phyloP scores from a whole-genome alignment of 108 stramenopile species.

The Epithemia pelagica region DNA sequence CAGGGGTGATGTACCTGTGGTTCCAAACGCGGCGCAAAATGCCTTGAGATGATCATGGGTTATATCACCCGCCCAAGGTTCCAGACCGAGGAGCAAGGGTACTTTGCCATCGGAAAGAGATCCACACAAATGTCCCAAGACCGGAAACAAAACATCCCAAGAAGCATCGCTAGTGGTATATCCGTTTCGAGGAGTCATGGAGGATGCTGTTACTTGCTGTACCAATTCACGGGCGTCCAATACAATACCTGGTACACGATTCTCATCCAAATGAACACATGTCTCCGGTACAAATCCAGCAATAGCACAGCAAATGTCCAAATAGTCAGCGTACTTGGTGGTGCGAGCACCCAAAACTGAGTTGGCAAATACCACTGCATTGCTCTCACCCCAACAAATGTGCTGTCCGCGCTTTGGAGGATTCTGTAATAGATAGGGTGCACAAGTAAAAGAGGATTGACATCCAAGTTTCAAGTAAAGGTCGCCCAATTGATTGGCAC shows the following conservation, averaged over 20 bases:
- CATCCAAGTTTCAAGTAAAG: constrained; percentile 68
- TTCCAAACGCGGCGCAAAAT: constrained; percentile 82
- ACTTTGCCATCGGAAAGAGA: constrained; percentile 63
- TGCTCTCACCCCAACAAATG: constrained; percentile 74
- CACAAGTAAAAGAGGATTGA: constrained; percentile 68
- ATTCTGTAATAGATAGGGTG: constrained; percentile 60
- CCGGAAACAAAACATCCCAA: constrained; percentile 55
- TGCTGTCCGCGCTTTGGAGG: constrained; percentile 35
- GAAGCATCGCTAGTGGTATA: constrained; percentile 11
- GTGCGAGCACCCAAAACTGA: constrained; percentile 72
- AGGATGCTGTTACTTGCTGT: constrained; percentile 10
- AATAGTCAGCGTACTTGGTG: constrained; percentile 83
- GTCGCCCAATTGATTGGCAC: constrained; percentile 56
- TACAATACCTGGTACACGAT: constrained; percentile 43
- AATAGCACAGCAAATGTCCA: constrained; percentile 77
- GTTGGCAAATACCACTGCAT: constrained; percentile 82
- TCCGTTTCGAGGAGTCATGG: background rate
- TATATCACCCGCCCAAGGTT: constrained; percentile 22
- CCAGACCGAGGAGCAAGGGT: constrained; percentile 68
- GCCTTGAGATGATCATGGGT: constrained; percentile 69
- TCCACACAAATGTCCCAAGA: constrained; percentile 68
- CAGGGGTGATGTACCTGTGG: constrained; percentile 65
- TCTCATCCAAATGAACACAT: constrained; percentile 52
- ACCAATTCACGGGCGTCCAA: constrained; percentile 43
- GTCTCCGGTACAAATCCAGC: constrained; percentile 50